Evolutionary conservation across 345 rosid genomes (phyloP), one percentile per base, ranked within the genome.

Genomic region (Diplotaxis tenuifolia): DNA sequence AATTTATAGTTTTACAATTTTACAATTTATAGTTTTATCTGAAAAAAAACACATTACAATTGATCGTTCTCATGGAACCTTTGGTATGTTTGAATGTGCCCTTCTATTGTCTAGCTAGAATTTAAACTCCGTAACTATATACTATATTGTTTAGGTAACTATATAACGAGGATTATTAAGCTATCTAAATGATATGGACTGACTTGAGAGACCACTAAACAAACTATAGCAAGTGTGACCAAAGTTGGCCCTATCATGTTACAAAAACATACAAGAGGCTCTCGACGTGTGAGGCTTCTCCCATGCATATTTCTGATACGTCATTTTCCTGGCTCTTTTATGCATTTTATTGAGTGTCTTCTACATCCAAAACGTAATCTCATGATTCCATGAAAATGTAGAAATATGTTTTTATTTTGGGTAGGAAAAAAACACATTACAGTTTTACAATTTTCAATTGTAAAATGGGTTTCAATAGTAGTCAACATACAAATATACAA

Each of bases 171-270:
- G n/a, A n/a, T n/a, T n/a, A n/a, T n/a, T n/a, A n/a, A n/a, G n/a
- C n/a, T n/a, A 58, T 47, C 47, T 57, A 66, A 65, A 73, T 56
- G 21, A 31, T 7, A 18, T 57, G 52, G 29, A 57, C 66, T 74
- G 71, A 57, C 28, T 22, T 45, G 15, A 23, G 56, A 65, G 25
- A 7, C 62, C 67, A 32, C 53, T 34, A 0, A 9, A 21, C 14
- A 9, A 29, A n/a, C 12, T n/a, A 27, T 45, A 47, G 28, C n/a
- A 74, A 22, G 62, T 28, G 32, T 64, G 71, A 12, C 14, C 65
- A 9, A 22, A 8, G 36, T 18, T 53, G 69, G 65, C 8, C 79
- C 79, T 75, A 69, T 60, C 79, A 75, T 75, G 79, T 75, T 69
- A 75, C 58, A 47, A 55, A 70, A 75, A 75, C 79, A 75, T 69